These are phyloP conservation scores for Lagenidium sp. DNA, from an alignment of 352 stramenopile species.

Conservation along the genomic window DNA sequence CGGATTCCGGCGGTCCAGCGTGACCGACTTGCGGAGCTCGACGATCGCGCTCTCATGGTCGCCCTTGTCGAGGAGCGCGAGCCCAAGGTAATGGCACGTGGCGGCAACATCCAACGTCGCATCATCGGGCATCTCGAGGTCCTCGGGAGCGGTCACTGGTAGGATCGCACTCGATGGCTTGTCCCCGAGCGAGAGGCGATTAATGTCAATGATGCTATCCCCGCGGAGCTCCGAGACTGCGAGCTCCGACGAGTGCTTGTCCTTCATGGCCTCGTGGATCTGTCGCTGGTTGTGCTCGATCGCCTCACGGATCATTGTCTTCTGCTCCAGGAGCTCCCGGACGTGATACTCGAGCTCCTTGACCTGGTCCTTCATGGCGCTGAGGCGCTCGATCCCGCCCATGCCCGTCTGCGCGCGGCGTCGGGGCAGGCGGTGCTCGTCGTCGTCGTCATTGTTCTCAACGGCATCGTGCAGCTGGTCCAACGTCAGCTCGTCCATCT, in stretches of 20 bases:
- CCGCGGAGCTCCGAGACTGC: constrained; percentile 33
- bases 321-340: constrained; percentile 46
- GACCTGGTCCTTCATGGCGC: constrained; percentile 58
- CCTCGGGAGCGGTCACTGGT: constrained; percentile 8
- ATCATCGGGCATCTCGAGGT: constrained; percentile 22
- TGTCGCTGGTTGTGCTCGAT: constrained; percentile 36
- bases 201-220: constrained; percentile 60
- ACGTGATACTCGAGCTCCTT: constrained; percentile 60
- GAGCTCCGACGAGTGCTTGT: constrained; percentile 22
- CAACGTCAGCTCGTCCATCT: constrained; percentile 5
- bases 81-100: constrained; percentile 64
- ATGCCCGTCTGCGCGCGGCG: constrained; percentile 59
- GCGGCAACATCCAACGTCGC: constrained; percentile 45
- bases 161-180: constrained; percentile 20
- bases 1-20: constrained; percentile 46
- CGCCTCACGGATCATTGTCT: constrained; percentile 40
- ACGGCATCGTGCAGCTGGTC: constrained; percentile 21
- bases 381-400: constrained; percentile 37
- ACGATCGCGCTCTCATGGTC: constrained; percentile 41
- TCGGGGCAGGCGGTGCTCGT: constrained; percentile 12
- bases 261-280: constrained; percentile 27
- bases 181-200: constrained; percentile 36
- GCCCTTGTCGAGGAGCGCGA: constrained; percentile 60
- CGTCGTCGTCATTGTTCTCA: background rate
- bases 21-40: constrained; percentile 69